These are phyloP conservation scores for Sporothrix luriei DNA, from an alignment of 2,329 filamentous ascomycete genomes.

Conservation along the genomic window DNA sequence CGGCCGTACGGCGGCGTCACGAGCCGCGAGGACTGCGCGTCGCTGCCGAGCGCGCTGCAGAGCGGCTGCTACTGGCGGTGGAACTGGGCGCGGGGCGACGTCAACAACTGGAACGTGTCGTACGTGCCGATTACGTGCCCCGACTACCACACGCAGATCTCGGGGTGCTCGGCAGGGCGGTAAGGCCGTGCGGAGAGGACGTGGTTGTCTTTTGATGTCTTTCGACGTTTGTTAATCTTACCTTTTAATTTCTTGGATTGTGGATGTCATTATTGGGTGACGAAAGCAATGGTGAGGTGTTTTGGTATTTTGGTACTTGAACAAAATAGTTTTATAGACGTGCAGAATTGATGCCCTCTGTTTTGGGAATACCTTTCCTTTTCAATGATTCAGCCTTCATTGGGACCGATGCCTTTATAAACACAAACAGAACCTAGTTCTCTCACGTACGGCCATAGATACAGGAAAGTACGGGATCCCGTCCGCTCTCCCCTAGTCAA, in stretches of 20 bases:
- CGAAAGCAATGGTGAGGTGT: neutral
- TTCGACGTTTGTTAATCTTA: no score
- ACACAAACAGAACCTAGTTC: no score
- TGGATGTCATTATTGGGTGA: neutral
- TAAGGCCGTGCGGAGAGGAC: neutral
- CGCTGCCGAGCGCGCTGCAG: slow-evolving; percentile 27
- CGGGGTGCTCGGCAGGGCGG: slow-evolving; percentile 28
- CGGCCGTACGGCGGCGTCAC: slow-evolving; percentile 32
- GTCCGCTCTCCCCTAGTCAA: no score
- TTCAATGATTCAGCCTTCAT: no score
- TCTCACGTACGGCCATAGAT: no score
- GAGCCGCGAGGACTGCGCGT: slow-evolving; percentile 30
- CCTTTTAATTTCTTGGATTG: neutral
- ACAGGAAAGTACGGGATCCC: no score
- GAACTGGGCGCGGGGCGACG: slow-evolving; percentile 27
- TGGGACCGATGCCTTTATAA: no score
- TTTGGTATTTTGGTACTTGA: no score
- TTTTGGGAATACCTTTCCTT: no score
- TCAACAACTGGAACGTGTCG: slow-evolving; percentile 28
- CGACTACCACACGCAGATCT: slow-evolving; percentile 25
- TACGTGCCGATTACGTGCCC: slow-evolving; percentile 33
- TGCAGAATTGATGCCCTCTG: no score
- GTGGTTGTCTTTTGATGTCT: no score
- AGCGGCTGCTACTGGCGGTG: slow-evolving; percentile 34
- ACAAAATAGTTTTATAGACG: no score